phyloP scores from a whole-genome alignment of 2,329 filamentous ascomycete genomes.

The Colletotrichum lindemuthianum region DNA sequence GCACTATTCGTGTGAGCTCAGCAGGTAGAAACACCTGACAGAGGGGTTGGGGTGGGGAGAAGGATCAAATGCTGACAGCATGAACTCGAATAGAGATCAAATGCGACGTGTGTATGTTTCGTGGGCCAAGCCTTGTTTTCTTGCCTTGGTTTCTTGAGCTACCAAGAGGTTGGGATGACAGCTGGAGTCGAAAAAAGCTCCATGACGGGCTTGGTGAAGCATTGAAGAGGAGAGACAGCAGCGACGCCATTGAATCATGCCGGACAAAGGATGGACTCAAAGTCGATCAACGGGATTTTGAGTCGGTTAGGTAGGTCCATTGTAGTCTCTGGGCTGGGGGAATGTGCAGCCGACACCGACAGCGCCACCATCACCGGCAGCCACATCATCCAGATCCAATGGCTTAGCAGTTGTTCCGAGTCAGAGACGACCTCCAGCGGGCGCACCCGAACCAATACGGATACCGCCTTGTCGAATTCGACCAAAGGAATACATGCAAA shows the following conservation, averaged over 20 bases:
- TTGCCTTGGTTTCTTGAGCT: not conserved
- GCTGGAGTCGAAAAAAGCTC: not conserved
- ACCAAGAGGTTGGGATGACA: not conserved
- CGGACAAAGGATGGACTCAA: too few species aligned
- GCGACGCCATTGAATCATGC: too few species aligned
- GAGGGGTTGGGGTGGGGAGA: constrained; percentile 9
- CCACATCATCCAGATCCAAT: not conserved
- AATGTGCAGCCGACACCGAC: not conserved
- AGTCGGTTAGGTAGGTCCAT: too few species aligned
- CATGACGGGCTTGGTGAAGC: not conserved
- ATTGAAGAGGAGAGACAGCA: not conserved
- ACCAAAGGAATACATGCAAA: constrained; percentile 2
- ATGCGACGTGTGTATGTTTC: not conserved
- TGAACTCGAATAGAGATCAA: constrained; percentile 3
- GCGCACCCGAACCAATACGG: constrained; percentile 5
- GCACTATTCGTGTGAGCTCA: not conserved
- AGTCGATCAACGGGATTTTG: constrained; percentile 2
- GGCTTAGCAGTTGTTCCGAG: constrained; percentile 20
- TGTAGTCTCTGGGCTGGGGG: not conserved
- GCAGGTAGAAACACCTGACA: constrained; percentile 1
- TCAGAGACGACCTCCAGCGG: not conserved
- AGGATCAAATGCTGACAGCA: constrained; percentile 28
- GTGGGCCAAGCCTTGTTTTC: not conserved
- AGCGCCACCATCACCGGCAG: too few species aligned
- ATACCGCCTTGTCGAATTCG: not conserved